phyloP scores from a whole-genome alignment of 2,329 filamentous ascomycete species.

The Bisporella sp. region DNA sequence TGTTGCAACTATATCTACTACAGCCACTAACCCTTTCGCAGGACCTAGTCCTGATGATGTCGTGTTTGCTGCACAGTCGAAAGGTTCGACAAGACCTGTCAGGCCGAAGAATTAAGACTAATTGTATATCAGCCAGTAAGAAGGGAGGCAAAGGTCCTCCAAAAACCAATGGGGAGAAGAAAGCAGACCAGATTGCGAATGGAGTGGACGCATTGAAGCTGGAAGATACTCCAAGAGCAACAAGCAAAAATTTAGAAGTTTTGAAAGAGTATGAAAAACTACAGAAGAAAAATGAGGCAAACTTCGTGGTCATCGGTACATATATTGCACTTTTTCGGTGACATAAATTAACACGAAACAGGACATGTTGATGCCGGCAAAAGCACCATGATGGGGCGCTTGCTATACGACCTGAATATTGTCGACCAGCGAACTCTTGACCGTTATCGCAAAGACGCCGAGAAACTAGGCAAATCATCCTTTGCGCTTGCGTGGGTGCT shows the following conservation, averaged over 20 bases:
- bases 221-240: conserved; percentile 48
- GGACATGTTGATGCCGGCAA: conserved; percentile 97
- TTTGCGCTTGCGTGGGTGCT: conserved; percentile 97
- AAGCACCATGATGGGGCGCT: conserved; percentile 93
- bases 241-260: conserved; percentile 79
- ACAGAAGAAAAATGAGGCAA: conserved; percentile 71
- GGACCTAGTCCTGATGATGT: conserved; percentile 88
- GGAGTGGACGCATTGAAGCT: conserved; percentile 40
- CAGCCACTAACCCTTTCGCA: conserved; percentile 59
- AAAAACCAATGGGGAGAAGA: conserved; percentile 34
- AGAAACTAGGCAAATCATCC: conserved; percentile 87
- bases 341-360: conserved; percentile 26
- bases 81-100: conserved; percentile 57
- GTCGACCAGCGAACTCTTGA: conserved; percentile 85
- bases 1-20: conserved; percentile 26
- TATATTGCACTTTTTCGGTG: conserved; percentile 1
- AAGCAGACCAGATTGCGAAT: conserved; percentile 35
- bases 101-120: conserved; percentile 20
- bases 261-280: conserved; percentile 71
- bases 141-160: conserved; percentile 31
- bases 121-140: conserved; percentile 37
- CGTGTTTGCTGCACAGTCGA: conserved; percentile 78
- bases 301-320: conserved; percentile 86
- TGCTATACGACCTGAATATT: conserved; percentile 81
- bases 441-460: conserved; percentile 80